phyloP scores from a whole-genome alignment of 2,329 filamentous ascomycete species.

The Sphaerulina musiva region DNA sequence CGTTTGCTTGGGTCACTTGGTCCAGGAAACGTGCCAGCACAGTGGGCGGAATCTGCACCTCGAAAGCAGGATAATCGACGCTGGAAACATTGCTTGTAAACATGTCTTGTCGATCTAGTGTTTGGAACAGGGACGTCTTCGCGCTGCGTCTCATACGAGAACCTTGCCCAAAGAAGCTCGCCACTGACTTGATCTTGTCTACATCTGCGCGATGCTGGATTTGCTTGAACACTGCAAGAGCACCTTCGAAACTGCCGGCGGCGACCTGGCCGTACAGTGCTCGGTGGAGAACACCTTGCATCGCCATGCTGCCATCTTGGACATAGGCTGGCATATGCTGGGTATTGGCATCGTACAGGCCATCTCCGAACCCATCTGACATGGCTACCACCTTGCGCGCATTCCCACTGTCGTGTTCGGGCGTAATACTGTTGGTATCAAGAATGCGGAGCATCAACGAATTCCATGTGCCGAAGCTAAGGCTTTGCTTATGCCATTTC shows the following conservation, averaged over 20 bases:
- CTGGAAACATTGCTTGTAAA: slow-evolving; percentile 31
- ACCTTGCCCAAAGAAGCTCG: slow-evolving; percentile 36
- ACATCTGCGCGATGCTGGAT: slow-evolving; percentile 40
- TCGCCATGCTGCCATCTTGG: slow-evolving; percentile 39
- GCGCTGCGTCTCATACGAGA: neutral
- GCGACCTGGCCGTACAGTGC: slow-evolving; percentile 37
- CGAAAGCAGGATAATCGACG: slow-evolving; percentile 43
- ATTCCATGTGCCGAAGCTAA: slow-evolving; percentile 41
- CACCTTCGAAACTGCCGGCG: slow-evolving; percentile 35
- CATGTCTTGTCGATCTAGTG: slow-evolving; percentile 23
- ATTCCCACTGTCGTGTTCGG: slow-evolving; percentile 41
- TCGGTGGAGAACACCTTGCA: slow-evolving; percentile 40
- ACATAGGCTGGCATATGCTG: slow-evolving; percentile 36
- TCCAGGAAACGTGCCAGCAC: slow-evolving; percentile 49
- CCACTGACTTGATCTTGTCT: slow-evolving; percentile 40
- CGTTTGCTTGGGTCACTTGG: slow-evolving; percentile 41
- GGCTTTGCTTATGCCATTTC: slow-evolving; percentile 30
- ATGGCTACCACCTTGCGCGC: slow-evolving; percentile 36
- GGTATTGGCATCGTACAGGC: slow-evolving; percentile 35
- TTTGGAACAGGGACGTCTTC: slow-evolving; percentile 7
- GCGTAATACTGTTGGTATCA: slow-evolving; percentile 44
- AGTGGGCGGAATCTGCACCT: slow-evolving; percentile 41
- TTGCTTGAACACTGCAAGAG: slow-evolving; percentile 34
- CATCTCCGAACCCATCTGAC: slow-evolving; percentile 37
- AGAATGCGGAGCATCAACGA: slow-evolving; percentile 46